phyloP scores from a whole-genome alignment of 75 land plant species.

The Chamaecyparis obtusa region DNA sequence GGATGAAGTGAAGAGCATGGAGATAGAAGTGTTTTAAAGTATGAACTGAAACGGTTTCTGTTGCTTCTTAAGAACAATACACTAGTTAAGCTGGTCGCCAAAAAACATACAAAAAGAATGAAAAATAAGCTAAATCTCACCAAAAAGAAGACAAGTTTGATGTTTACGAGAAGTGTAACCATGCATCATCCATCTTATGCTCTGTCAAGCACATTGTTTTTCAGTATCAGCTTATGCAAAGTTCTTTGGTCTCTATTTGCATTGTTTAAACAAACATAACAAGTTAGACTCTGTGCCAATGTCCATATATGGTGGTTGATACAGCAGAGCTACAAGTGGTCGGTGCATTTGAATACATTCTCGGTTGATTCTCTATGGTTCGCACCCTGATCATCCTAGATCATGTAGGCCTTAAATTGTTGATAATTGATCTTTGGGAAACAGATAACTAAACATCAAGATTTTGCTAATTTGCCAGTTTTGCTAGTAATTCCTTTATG shows the following conservation, averaged over 20 bases:
- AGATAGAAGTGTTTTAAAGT: no score
- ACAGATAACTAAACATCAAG: neutral
- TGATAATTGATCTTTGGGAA: neutral
- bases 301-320: neutral
- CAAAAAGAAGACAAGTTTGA: neutral
- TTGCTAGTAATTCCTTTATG: neutral
- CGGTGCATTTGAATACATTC: neutral
- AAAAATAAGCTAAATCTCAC: neutral
- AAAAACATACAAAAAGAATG: no score
- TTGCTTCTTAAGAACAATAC: neutral
- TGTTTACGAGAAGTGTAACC: neutral
- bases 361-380: neutral
- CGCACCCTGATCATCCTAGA: neutral
- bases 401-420: neutral
- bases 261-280: no score
- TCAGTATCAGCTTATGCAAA: neutral
- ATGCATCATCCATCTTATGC: neutral
- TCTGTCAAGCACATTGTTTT: no score
- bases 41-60: neutral
- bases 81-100: neutral
- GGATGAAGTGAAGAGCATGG: neutral
- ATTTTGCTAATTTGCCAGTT: no score
- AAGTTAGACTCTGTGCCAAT: neutral
- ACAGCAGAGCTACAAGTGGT: neutral
- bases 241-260: neutral